These are phyloP conservation scores for Myxozyma udenii DNA, from an alignment of 805 yeast species.

Conservation along the genomic window DNA sequence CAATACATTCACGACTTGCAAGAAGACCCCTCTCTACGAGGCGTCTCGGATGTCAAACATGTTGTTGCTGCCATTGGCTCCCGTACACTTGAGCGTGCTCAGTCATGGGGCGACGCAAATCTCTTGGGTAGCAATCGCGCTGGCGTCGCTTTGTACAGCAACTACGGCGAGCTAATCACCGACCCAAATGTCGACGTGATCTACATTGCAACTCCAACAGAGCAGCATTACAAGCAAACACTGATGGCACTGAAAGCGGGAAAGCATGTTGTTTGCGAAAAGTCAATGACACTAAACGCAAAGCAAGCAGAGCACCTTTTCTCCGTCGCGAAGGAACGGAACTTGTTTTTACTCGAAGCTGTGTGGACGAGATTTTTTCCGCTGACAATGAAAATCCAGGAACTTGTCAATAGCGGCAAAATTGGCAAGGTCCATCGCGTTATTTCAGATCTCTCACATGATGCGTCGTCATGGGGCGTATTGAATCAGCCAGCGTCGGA, in stretches of 20 bases:
- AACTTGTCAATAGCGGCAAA: constrained; percentile 46
- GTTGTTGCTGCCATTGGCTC: constrained; percentile 33
- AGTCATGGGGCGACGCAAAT: constrained; percentile 30
- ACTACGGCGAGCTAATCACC: constrained; percentile 45
- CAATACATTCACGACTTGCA: constrained; percentile 7
- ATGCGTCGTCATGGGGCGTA: constrained; percentile 41
- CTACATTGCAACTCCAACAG: constrained; percentile 49
- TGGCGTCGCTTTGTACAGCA: constrained; percentile 31
- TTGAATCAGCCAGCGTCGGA: constrained; percentile 50
- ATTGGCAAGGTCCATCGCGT: constrained; percentile 41
- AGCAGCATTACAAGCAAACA: constrained; percentile 47
- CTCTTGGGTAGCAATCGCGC: no score
- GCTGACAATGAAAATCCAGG: constrained; percentile 40
- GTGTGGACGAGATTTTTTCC: constrained; percentile 46
- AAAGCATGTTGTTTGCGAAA: constrained; percentile 53
- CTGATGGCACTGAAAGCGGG: constrained; percentile 43
- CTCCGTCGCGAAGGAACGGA: constrained; percentile 45
- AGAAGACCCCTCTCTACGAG: constrained; percentile 19
- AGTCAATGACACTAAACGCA: constrained; percentile 50
- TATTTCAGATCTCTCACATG: constrained; percentile 18
- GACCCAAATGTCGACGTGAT: constrained; percentile 46
- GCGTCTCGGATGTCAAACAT: constrained; percentile 32
- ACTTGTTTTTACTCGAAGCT: constrained; percentile 55
- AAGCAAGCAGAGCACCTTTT: constrained; percentile 45
- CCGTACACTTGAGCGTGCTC: constrained; percentile 28